Percentiles rank a stretch among this genome's conserved stretches.
phyloP scores from a whole-genome alignment of 1,284 basidiomycete genomes.

The Takashimella tepidaria region DNA sequence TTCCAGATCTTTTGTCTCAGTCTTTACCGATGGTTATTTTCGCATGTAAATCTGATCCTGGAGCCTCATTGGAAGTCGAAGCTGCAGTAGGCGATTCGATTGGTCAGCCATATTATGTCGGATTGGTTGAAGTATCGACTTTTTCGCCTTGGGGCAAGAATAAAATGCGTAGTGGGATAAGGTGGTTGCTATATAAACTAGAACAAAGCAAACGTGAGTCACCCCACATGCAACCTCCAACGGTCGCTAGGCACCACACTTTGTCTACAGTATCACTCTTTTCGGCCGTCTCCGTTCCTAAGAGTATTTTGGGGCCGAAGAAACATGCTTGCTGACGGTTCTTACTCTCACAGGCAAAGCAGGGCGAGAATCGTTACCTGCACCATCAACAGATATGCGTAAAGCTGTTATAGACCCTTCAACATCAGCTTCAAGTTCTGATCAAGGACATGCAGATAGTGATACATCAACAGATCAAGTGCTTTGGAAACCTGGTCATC shows the following conservation, averaged over 20 bases:
- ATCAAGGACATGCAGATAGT: background rate
- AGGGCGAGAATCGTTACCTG: background rate
- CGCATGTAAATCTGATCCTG: conserved; percentile 46
- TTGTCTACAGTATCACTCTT: background rate
- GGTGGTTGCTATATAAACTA: conserved; percentile 43
- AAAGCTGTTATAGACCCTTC: background rate
- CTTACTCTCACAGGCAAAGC: background rate
- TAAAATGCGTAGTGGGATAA: conserved; percentile 45
- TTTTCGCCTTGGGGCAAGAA: conserved; percentile 38
- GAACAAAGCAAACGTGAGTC: conserved; percentile 40
- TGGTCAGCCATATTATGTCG: conserved; percentile 44
- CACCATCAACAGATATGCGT: background rate
- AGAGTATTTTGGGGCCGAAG: too few species aligned
- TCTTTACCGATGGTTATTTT: conserved; percentile 39
- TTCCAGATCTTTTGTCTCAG: conserved; percentile 23
- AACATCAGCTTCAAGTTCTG: background rate
- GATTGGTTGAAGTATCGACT: conserved; percentile 44
- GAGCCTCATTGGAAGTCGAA: conserved; percentile 26
- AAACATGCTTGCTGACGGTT: background rate
- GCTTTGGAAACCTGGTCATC: conserved; percentile 18
- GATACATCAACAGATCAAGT: conserved; percentile 10
- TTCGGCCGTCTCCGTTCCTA: too few species aligned
- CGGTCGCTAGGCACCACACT: too few species aligned
- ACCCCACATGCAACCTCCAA: too few species aligned
- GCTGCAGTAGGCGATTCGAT: conserved; percentile 42